Conservation (phyloP, 2,329 filamentous ascomycete genomes). For the Scedosporium aurantiacum region DNA sequence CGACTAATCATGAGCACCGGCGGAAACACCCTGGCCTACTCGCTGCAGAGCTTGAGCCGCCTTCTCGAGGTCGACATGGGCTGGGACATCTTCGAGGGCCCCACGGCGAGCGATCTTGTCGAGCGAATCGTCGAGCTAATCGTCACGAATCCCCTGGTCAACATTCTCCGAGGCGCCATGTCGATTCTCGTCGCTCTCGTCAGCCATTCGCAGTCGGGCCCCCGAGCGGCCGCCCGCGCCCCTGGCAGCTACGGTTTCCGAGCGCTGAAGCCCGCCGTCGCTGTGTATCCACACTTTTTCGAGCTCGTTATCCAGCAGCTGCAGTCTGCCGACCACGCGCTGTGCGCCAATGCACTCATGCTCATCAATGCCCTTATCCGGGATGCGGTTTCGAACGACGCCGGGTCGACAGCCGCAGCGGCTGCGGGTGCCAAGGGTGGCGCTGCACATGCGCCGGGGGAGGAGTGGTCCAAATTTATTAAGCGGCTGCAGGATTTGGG, state of each 20-base stretch:
- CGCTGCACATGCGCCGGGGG: constrained; percentile 27
- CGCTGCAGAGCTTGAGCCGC: constrained; percentile 76
- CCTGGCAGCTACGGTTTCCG: constrained; percentile 73
- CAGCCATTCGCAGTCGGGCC: constrained; percentile 61
- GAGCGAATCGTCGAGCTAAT: constrained; percentile 81
- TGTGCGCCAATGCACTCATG: constrained; percentile 92
- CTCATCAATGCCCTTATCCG: constrained; percentile 91
- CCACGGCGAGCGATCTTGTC: constrained; percentile 53
- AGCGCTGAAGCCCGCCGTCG: constrained; percentile 82
- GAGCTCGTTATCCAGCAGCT: constrained; percentile 87
- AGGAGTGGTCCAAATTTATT: constrained; percentile 93
- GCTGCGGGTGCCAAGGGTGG: constrained; percentile 10
- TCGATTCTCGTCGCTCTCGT: constrained; percentile 91
- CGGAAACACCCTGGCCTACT: constrained; percentile 93
- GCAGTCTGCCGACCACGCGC: constrained; percentile 84
- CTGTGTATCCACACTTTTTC: constrained; percentile 85
- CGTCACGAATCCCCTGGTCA: constrained; percentile 90
- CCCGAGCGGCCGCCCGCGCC: constrained; percentile 23
- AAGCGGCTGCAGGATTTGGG: constrained; percentile 87
- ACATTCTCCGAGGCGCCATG: constrained; percentile 94
- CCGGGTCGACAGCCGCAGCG: constrained; percentile 27
- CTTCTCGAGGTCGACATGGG: constrained; percentile 94
- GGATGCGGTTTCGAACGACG: constrained; percentile 72
- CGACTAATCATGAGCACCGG: constrained; percentile 73
- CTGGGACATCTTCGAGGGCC: constrained; percentile 74